Evolutionary conservation across 2,329 filamentous ascomycete genomes (phyloP).

Genomic region (Sporothrix pseudoabietina): DNA sequence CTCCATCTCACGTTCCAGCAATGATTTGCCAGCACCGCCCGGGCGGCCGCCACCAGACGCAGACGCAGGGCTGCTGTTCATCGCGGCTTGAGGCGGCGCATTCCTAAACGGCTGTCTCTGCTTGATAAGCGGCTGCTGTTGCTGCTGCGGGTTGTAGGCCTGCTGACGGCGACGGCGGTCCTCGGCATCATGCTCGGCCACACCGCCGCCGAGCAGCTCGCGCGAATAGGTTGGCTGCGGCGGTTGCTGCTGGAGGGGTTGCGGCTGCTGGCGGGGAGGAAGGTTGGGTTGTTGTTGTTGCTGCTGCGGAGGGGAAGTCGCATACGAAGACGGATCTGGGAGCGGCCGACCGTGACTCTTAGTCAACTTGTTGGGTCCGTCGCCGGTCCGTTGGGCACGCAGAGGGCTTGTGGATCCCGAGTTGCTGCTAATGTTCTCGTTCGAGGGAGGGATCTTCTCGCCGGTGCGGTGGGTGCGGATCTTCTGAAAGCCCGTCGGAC

Average conservation of each 20-base stretch:
- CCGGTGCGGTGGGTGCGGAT: conserved; percentile 43
- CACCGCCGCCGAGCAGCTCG: conserved; percentile 57
- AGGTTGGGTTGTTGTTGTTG: conserved; percentile 37
- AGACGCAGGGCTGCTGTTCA: not conserved
- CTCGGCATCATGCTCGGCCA: conserved; percentile 64
- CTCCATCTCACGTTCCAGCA: conserved; percentile 80
- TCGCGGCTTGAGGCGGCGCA: not conserved
- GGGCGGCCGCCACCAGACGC: conserved; percentile 42
- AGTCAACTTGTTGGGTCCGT: conserved; percentile 38
- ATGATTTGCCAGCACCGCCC: conserved; percentile 61
- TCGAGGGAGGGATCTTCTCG: conserved; percentile 36
- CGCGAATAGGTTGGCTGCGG: conserved; percentile 51
- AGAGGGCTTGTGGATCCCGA: conserved; percentile 21
- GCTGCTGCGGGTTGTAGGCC: conserved; percentile 47
- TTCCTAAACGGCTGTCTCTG: conserved; percentile 27
- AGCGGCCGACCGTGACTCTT: conserved; percentile 54
- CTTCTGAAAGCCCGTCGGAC: conserved; percentile 30
- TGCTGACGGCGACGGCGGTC: conserved; percentile 59
- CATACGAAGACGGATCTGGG: conserved; percentile 51
- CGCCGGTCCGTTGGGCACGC: conserved; percentile 36
- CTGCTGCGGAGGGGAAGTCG: conserved; percentile 38
- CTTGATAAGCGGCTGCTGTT: conserved; percentile 26
- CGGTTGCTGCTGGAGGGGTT: conserved; percentile 31
- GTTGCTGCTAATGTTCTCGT: conserved; percentile 9
- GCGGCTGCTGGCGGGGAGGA: conserved; percentile 28